Evolutionary conservation across 495 filamentous ascomycete genomes (phyloP), one percentile per base, ranked within the genome.

Genomic region (Hyaloscypha bicolor): DNA sequence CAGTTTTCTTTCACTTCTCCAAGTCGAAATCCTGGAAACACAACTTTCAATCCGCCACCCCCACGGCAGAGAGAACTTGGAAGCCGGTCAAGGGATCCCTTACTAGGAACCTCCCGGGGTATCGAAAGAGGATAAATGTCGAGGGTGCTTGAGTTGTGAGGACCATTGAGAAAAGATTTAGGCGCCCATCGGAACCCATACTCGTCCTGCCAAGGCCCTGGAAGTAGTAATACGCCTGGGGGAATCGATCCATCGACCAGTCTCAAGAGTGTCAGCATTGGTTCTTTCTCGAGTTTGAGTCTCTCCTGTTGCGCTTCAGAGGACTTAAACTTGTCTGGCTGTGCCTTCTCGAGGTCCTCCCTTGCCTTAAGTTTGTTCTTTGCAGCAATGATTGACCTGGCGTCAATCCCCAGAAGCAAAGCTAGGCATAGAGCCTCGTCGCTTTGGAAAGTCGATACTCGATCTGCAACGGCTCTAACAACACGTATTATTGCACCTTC

Each of bases 391-490:
- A 56, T 56, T 8, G 6, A 5, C 11, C 22, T 32, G 21, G 25
- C 53, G 25, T 56, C 53, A 30, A 56, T 11, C 5, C 22, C 53
- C 11, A 56, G 16, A 32, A 56, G 53, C 9, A 56, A 30, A 12
- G 53, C 53, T 9, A 56, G 6, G 19, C 53, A 56, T 56, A 56
- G 53, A 56, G 53, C 53, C 19, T 56, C 53, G 21, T 56, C 53
- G 22, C 30, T 32, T 8, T 25, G 6, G 25, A 29, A 56, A 22
- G 53, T 56, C 30, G 53, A 56, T 8, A 32, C 30, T 30, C 53
- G 53, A n/a, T 30, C 22, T 30, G 30, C 53, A 25, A 56, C 9
- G 4, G 21, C 53, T 12, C 16, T 56, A n/a, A 56, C 6, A 29
- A 29, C 53, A 9, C 11, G 21, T 11, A 56, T 11, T 25, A 56